Percentiles rank a stretch among this genome's conserved stretches.
These are phyloP conservation scores for Dothideomycetes sp. DNA, from an alignment of 2,329 filamentous ascomycete species.

Conservation along the genomic window DNA sequence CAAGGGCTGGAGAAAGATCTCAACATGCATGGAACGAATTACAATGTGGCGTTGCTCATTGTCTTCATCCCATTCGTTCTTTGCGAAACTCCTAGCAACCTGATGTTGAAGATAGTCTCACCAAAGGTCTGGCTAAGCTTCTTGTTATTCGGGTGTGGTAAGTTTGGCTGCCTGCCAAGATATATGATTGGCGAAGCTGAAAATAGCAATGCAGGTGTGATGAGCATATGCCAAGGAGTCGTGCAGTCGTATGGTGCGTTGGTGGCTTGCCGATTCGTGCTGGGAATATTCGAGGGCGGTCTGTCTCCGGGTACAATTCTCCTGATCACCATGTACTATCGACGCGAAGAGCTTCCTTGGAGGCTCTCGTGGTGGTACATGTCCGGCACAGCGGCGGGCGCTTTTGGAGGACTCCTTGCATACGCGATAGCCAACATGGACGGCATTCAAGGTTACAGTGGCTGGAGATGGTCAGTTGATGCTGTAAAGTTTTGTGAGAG, in stretches of 20 bases:
- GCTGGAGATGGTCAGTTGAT: conserved; percentile 19
- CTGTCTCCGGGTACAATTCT: conserved; percentile 22
- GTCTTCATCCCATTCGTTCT: conserved; percentile 24
- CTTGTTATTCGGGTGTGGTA: conserved; percentile 5
- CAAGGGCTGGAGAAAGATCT: conserved; percentile 32
- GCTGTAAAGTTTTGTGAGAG: no score
- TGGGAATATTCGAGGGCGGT: conserved; percentile 30
- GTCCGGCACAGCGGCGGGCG: conserved; percentile 29
- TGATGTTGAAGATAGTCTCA: conserved; percentile 24
- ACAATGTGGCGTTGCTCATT: conserved; percentile 27
- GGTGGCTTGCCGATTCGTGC: conserved; percentile 22
- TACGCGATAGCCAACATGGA: conserved; percentile 23
- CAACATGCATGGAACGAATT: conserved; percentile 24
- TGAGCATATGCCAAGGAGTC: conserved; percentile 18
- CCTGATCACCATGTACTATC: conserved; percentile 29
- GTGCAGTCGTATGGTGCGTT: conserved; percentile 21
- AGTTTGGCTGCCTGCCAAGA: no score
- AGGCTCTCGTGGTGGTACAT: conserved; percentile 30
- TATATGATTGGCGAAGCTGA: no score
- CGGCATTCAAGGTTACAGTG: conserved; percentile 18
- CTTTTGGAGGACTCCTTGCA: conserved; percentile 30
- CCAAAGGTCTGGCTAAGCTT: conserved; percentile 21
- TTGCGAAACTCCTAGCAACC: conserved; percentile 22
- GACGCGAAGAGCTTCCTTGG: conserved; percentile 31
- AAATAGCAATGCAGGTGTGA: conserved; percentile 1